Percentiles rank a stretch among this genome's conserved stretches.
Conservation (phyloP, 805 yeast genomes). For the Candida broadrunensis region DNA sequence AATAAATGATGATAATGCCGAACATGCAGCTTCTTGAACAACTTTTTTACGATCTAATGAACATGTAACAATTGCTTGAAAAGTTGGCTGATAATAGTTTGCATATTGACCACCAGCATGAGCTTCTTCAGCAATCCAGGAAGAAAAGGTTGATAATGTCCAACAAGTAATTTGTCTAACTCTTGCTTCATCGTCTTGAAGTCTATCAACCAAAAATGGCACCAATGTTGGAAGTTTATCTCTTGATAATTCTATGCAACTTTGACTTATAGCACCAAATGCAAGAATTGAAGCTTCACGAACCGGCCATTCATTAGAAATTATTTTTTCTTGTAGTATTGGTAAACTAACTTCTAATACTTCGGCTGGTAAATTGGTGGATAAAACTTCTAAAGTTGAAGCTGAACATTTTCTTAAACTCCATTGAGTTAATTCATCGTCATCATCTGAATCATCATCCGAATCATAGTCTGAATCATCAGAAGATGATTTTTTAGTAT, state of each 20-base stretch:
- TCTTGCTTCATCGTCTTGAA: slow-evolving; percentile 73
- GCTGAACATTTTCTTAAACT: slow-evolving; percentile 91
- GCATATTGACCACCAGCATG: slow-evolving; percentile 59
- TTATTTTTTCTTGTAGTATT: slow-evolving; percentile 64
- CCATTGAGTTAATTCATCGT: slow-evolving; percentile 75
- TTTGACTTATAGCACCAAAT: slow-evolving; percentile 91
- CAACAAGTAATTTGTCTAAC: slow-evolving; percentile 94
- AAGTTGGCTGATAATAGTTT: slow-evolving; percentile 69
- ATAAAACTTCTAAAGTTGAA: slow-evolving; percentile 81
- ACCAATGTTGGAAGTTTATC: slow-evolving; percentile 76
- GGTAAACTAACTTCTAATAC: slow-evolving; percentile 73
- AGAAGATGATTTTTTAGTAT: neutral
- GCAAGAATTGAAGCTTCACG: slow-evolving; percentile 94
- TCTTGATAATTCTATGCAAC: slow-evolving; percentile 70
- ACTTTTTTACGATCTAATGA: slow-evolving; percentile 81
- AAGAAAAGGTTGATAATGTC: slow-evolving; percentile 84
- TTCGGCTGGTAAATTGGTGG: slow-evolving; percentile 62
- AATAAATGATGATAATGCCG: slow-evolving; percentile 81
- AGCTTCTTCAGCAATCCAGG: slow-evolving; percentile 78
- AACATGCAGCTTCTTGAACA: slow-evolving; percentile 94
- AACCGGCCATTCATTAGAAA: slow-evolving; percentile 76
- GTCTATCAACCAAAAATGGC: slow-evolving; percentile 79
- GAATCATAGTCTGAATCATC: slow-evolving; percentile 44
- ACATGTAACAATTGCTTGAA: slow-evolving; percentile 71
- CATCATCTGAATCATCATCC: slow-evolving; percentile 71